Evolutionary conservation across 2,329 filamentous ascomycete species (phyloP), one percentile per base, ranked within the genome.

Genomic region (Neopestalotiopsis sp.): DNA sequence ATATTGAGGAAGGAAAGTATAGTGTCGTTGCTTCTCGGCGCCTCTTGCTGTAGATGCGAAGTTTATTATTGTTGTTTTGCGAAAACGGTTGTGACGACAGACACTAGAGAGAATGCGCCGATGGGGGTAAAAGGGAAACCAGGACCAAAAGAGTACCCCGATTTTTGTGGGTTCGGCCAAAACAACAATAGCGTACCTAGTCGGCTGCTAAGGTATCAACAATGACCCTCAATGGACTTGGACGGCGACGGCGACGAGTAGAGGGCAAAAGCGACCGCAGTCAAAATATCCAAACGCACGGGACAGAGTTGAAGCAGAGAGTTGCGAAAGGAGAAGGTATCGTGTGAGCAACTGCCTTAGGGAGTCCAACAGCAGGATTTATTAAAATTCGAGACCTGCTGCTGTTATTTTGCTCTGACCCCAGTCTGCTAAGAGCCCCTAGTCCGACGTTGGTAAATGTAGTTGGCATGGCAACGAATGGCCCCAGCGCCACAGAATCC

Each of bases 291-390:
- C 20, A 28, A 30, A 34, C 20, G 24, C 12, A 14, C 10, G 20
- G 38, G 24, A 24, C 14, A 24, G 62, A 14, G 34, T 67, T n/a
- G 30, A 34, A 32, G 56, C 17, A 67, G 34, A n/a, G 32, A 58
- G 32, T 42, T 28, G 56, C 42, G 56, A 32, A 20, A 32, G 32
- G 45, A 60, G 56, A 32, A 42, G 32, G 28, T 62, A 67, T 67
- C 66, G 66, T 67, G 57, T 67, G 66, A 60, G 65, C 65, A 60
- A 14, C 49, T 59, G 28, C 65, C 58, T 52, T 56, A 63, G 61
- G 66, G 66, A 62, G 59, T 62, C 24, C 57, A 32, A 32, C n/a
- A 14, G 20, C n/a, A 34, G 62, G n/a, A 60, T 45, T 67, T 67
- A 49, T 67, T 59, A 24, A 67, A 34, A 20, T 30, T 38, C 24